Conservation (phyloP, 805 yeast species). For the Metschnikowia sp. region DNA sequence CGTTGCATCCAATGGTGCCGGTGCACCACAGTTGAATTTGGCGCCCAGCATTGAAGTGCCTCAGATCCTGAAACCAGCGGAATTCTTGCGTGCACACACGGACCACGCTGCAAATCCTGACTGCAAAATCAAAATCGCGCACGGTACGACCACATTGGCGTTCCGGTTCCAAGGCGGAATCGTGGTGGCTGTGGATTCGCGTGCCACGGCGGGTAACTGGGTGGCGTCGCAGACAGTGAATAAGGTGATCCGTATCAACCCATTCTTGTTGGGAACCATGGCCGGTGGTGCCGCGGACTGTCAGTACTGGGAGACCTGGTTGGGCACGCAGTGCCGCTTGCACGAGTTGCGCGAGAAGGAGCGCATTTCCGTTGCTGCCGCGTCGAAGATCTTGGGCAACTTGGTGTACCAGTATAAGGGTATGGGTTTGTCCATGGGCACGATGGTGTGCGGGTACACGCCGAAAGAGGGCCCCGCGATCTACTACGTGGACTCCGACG, state of each 20-base stretch:
- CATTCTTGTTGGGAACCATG: slow-evolving; percentile 93
- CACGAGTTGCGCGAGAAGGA: slow-evolving; percentile 94
- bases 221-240: slow-evolving; percentile 97
- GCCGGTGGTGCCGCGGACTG: slow-evolving; percentile 99
- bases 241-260: slow-evolving; percentile 95
- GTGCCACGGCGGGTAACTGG: slow-evolving; percentile 98
- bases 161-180: slow-evolving; percentile 96
- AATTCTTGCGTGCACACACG: slow-evolving; percentile 94
- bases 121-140: slow-evolving; percentile 93
- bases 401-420: slow-evolving; percentile 93
- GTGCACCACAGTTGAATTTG: slow-evolving; percentile 28
- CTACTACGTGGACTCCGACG: slow-evolving; percentile 95
- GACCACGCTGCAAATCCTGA: slow-evolving; percentile 92
- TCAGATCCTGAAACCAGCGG: slow-evolving; percentile 85
- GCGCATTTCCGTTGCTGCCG: slow-evolving; percentile 94
- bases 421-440: slow-evolving; percentile 98
- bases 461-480: slow-evolving; percentile 94
- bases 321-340: slow-evolving; percentile 92
- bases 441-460: slow-evolving; percentile 97
- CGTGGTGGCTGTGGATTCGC: slow-evolving; percentile 92
- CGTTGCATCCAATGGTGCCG: slow-evolving; percentile 17
- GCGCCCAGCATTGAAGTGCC: slow-evolving; percentile 72
- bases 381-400: slow-evolving; percentile 88
- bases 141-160: slow-evolving; percentile 98
- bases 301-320: slow-evolving; percentile 99